Evolutionary conservation across 2,329 filamentous ascomycete species (phyloP), one percentile per base, ranked within the genome.

Genomic region (Botrytis fragariae): DNA sequence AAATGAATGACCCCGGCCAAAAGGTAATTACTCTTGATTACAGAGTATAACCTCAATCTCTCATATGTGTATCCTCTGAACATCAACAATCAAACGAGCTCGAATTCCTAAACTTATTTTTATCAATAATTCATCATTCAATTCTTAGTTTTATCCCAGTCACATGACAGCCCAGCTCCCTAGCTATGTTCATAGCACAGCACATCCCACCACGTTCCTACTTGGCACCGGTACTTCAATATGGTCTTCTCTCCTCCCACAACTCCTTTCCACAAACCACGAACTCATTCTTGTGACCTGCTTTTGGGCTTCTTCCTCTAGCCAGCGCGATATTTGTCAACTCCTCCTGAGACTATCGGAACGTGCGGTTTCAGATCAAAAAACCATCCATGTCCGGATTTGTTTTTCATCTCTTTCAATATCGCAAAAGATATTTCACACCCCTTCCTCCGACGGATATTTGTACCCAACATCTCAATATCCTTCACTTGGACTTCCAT

Each of bases 271-370:
- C 25, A 72, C 70, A 42, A 72, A 29, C 1, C 70, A 72, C 25
- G 32, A 54, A 32, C 62, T 72, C 37, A 88, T 94, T 74, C 86
- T 96, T 60, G 91, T 94, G 10, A 95, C 93, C 14, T 95, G 93
- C 81, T 96, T 95, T 82, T 95, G 93, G 92, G 90, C 93, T 0
- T 83, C 84, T 0, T 95, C 92, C 0, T 82, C 85, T 1, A 91
- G 89, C 0, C 84, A 91, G 29, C 83, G 86, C 6, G 85, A 85
- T 0, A 83, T 96, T 20, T 39, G 48, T 35, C n/a, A 71, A 14
- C 67, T 85, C 84, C 57, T 83, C 20, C 22, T 85, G 22, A 84
- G 84, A 69, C 85, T 96, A 14, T 92, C 91, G 1, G 78, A 81
- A 4, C 83, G 85, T 78, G 82, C 82, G 57, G 39, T 83, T 77